Conservation (phyloP, 148 eudicot genomes). For the Rhododendron molle region DNA sequence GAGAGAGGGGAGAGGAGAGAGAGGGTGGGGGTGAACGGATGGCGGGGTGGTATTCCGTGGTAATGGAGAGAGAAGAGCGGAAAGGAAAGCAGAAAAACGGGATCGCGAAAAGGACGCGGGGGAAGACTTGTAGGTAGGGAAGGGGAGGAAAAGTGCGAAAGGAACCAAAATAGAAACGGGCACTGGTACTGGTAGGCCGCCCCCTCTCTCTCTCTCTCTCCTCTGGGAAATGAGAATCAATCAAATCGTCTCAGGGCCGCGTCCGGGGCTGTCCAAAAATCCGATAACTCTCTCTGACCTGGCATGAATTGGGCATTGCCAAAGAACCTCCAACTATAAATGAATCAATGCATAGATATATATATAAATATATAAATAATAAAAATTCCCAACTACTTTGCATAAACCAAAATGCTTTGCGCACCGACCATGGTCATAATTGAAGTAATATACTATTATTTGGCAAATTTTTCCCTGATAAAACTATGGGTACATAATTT, state of each 20-base stretch:
- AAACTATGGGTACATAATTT: no score
- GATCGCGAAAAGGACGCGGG: not conserved
- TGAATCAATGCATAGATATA: no score
- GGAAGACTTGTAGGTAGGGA: not conserved
- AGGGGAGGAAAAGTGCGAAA: not conserved
- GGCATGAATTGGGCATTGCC: not conserved
- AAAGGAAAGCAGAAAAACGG: not conserved
- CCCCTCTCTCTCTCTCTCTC: not conserved
- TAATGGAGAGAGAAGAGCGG: not conserved
- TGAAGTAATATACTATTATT: no score
- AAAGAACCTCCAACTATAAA: not conserved
- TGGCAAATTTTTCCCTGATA: no score
- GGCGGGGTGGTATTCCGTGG: not conserved
- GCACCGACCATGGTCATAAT: no score
- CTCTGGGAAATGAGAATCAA: not conserved
- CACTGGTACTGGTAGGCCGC: not conserved
- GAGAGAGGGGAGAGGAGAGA: not conserved
- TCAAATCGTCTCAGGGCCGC: not conserved
- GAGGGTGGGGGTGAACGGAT: not conserved
- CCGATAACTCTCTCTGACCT: not conserved
- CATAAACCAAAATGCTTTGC: no score
- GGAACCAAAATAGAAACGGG: not conserved
- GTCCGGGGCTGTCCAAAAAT: not conserved
- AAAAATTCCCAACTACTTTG: no score
- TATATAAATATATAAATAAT: no score